Conservation (phyloP, 768 basidiomycete species). For the Cystobasidium tubakii region DNA sequence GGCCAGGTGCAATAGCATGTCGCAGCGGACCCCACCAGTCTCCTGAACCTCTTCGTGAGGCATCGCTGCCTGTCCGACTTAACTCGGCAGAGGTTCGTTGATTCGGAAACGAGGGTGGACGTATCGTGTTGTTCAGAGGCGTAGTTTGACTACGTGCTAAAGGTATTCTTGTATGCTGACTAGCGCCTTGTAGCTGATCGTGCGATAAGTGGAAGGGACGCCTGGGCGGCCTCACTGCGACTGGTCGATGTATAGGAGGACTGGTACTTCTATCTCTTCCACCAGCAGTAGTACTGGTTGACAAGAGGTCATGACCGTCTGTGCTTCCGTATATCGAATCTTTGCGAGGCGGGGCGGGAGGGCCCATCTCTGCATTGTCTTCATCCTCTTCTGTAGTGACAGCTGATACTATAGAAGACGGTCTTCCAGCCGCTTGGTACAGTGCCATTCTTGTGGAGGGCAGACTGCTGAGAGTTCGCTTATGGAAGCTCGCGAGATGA, state of each 20-base stretch:
- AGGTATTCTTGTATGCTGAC: slow-evolving; percentile 17
- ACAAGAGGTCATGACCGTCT: not conserved
- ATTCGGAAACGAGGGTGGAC: not conserved
- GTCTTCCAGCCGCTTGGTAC: slow-evolving; percentile 8
- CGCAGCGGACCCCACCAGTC: slow-evolving; percentile 35
- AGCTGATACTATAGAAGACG: slow-evolving; percentile 7
- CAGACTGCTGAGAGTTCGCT: slow-evolving; percentile 25
- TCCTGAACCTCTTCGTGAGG: not conserved
- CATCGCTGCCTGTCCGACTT: slow-evolving; percentile 30
- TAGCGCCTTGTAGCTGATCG: slow-evolving; percentile 2
- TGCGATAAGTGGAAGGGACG: slow-evolving; percentile 19
- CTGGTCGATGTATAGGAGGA: slow-evolving; percentile 2
- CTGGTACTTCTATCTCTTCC: not conserved
- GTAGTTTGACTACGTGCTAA: slow-evolving; percentile 26
- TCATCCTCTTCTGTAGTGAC: slow-evolving; percentile 29
- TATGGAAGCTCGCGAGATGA: not conserved
- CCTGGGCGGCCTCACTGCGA: slow-evolving; percentile 1
- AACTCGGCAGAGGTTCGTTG: slow-evolving; percentile 5
- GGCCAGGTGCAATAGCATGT: not conserved
- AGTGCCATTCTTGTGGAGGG: not conserved
- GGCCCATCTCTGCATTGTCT: slow-evolving; percentile 34
- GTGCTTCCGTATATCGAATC: not conserved
- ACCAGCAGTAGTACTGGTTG: not conserved
- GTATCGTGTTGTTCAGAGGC: not conserved
- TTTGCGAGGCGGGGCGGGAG: not conserved